phyloP scores from a whole-genome alignment of 129 eudicot species.

The Sambucus nigra region DNA sequence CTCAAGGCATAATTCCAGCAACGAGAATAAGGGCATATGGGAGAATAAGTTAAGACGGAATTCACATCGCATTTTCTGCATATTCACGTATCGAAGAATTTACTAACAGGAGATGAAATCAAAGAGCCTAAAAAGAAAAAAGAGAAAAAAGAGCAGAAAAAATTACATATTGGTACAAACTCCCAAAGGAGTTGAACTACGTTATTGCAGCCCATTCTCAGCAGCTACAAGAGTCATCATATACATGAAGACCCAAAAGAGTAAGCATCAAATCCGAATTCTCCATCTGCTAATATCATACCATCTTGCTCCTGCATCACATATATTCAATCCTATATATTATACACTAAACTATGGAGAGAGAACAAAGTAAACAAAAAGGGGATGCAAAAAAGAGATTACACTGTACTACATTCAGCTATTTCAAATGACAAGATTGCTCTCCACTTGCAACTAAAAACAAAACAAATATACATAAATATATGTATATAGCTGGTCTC shows the following conservation, averaged over 20 bases:
- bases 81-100: not conserved
- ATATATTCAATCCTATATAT: not conserved
- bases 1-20: not conserved
- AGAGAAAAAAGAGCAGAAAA: conserved; percentile 14
- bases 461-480: no score
- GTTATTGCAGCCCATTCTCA: conserved; percentile 21
- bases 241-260: conserved; percentile 40
- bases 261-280: conserved; percentile 52
- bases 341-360: no score
- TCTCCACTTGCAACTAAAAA: no score
- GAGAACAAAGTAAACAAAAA: no score
- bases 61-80: not conserved
- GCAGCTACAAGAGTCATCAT: conserved; percentile 21
- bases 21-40: not conserved
- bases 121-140: conserved; percentile 24
- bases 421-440: no score
- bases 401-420: no score
- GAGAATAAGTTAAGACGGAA: not conserved
- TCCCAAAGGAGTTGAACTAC: conserved; percentile 24
- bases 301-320: conserved; percentile 74
- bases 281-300: conserved; percentile 37
- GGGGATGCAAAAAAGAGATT: no score
- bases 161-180: conserved; percentile 47
- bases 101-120: conserved; percentile 17
- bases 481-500: no score